phyloP scores from a whole-genome alignment of 108 stramenopile genomes.

The Conticribra guillardii region DNA sequence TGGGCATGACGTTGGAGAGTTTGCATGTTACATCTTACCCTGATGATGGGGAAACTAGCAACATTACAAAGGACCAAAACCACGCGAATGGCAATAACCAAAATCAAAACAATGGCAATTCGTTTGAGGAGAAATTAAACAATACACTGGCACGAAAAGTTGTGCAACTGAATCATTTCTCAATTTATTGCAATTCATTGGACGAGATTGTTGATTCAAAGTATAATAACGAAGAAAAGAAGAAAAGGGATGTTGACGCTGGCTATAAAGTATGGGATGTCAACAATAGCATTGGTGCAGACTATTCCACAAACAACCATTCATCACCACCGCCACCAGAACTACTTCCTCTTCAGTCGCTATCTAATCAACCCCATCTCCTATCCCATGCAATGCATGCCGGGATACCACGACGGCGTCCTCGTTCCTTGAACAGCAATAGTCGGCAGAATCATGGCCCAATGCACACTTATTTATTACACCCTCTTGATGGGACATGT shows the following conservation, averaged over 20 bases:
- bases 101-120: not conserved
- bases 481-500: constrained; percentile 54
- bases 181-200: constrained; percentile 64
- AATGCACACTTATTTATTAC: constrained; percentile 56
- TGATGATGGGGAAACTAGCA: constrained; percentile 26
- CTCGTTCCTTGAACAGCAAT: constrained; percentile 12
- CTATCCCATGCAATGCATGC: constrained; percentile 40
- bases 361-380: constrained; percentile 13
- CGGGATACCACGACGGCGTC: constrained; percentile 53
- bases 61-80: not conserved
- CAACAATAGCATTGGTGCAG: not conserved
- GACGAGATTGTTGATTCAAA: constrained; percentile 25
- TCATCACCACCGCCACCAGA: constrained; percentile 4
- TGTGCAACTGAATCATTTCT: constrained; percentile 67
- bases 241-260: not conserved
- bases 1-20: constrained; percentile 70
- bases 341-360: constrained; percentile 7
- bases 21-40: constrained; percentile 64
- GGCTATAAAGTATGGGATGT: not conserved
- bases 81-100: not conserved
- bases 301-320: too few relatives aligned
- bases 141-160: constrained; percentile 43
- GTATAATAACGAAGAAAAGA: not conserved
- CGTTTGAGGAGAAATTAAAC: not conserved
- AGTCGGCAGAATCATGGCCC: constrained; percentile 11